Evolutionary conservation across 2,329 filamentous ascomycete species (phyloP), one percentile per base, ranked within the genome.

Genomic region (Rugonectria rugulosa): DNA sequence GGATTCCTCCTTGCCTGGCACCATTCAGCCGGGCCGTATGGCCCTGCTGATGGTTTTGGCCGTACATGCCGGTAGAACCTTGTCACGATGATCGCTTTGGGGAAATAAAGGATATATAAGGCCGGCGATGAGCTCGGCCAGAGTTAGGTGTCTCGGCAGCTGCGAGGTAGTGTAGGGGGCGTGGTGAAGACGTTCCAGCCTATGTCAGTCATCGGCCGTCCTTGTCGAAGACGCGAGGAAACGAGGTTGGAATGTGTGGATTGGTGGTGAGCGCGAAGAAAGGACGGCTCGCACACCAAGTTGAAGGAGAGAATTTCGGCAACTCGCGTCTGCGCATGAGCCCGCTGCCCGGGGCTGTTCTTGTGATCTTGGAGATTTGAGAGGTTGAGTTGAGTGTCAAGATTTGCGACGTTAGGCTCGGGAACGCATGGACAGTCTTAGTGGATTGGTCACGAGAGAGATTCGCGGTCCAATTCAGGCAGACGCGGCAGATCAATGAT

Each of bases 11-110:
- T 61, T 74, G 72, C 26, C 74, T 74, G 58, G 71, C 72, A 76
- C 74, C 74, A 70, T 92, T 92, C 75, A 92, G 83, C 76, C 90
- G 87, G 76, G 84, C 84, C 78, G 88, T 88, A 72, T 91, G 89
- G 72, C 86, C 86, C 77, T 88, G 87, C 72, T 90, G 87, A 72
- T 84, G 87, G 71, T 81, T 81, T 74, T 90, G 87, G 70, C 85
- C 86, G 80, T 88, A 92, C 89, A 92, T 92, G 73, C 81, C 81
- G 74, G 63, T 49, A 64, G 57, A 54, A 57, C n/a, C 49, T 62
- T 51, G 51, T 53, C 53, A 60, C 51, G 48, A 53, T 56, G 43
- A 40, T 41, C 49, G 53, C 50, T 52, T 54, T 41, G 52, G 47
- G 56, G 56, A 45, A 57, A 56, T 38, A 56, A 64, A 53, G 57